phyloP scores from a whole-genome alignment of 1,139 yeast species.

The Waltiozyma sp. region DNA sequence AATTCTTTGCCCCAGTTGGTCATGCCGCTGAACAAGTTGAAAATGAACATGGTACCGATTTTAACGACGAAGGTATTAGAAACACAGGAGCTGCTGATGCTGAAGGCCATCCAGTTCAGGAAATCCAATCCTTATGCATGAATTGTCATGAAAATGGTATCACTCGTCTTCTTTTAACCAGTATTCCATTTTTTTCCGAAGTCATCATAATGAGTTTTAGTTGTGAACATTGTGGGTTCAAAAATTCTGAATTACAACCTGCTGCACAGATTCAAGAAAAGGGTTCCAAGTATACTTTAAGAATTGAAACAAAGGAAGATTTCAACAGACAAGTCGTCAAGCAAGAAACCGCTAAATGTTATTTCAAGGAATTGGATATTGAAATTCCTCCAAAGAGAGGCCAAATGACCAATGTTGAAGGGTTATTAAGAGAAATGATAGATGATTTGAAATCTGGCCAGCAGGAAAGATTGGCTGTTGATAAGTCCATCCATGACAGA shows the following conservation, averaged over 20 bases:
- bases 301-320: slow-evolving; percentile 62
- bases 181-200: slow-evolving; percentile 87
- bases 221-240: slow-evolving; percentile 90
- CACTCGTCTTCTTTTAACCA: slow-evolving; percentile 74
- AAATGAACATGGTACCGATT: slow-evolving; percentile 12
- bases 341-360: slow-evolving; percentile 77
- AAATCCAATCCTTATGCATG: slow-evolving; percentile 91
- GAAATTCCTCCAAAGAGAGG: slow-evolving; percentile 96
- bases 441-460: slow-evolving; percentile 79
- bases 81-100: slow-evolving; percentile 64
- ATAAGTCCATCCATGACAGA: slow-evolving; percentile 67
- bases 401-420: slow-evolving; percentile 87
- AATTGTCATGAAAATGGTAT: slow-evolving; percentile 81
- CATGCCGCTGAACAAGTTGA: slow-evolving; percentile 36
- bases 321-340: slow-evolving; percentile 87
- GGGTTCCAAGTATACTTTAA: slow-evolving; percentile 66
- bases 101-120: slow-evolving; percentile 96
- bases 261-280: slow-evolving; percentile 84
- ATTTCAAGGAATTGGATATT: slow-evolving; percentile 73
- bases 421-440: slow-evolving; percentile 71
- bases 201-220: slow-evolving; percentile 90
- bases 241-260: slow-evolving; percentile 88
- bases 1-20: slow-evolving; percentile 48
- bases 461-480: slow-evolving; percentile 57
- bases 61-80: slow-evolving; percentile 26